Percentiles rank a stretch among this genome's conserved stretches.
These are phyloP conservation scores for Celoporthe dispersa DNA, from an alignment of 2,329 filamentous ascomycete species.

Conservation along the genomic window DNA sequence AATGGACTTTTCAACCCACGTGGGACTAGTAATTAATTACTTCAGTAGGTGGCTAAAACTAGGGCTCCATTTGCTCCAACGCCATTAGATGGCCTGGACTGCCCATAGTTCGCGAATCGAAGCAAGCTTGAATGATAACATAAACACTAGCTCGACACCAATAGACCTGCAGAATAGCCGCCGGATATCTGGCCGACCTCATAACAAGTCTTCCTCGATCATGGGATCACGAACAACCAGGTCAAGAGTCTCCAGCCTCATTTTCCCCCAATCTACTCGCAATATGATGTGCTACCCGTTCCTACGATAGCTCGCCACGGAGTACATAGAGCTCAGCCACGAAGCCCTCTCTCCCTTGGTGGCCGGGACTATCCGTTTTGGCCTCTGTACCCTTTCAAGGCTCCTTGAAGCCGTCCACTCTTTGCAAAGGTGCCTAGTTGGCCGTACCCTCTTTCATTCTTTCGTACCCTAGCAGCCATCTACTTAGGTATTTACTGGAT, in stretches of 20 bases:
- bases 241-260: background rate
- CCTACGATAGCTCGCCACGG: background rate
- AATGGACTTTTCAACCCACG: background rate
- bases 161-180: background rate
- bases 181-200: background rate
- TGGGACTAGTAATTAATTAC: background rate
- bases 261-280: background rate
- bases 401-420: constrained; percentile 1
- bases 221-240: background rate
- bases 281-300: background rate
- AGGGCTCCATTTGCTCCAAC: background rate
- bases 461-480: background rate
- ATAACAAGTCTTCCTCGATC: background rate
- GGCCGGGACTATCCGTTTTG: background rate
- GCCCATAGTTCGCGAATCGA: background rate
- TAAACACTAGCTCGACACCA: background rate
- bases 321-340: background rate
- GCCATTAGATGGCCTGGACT: background rate
- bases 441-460: background rate
- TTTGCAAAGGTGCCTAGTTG: background rate
- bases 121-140: constrained; percentile 1
- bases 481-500: background rate
- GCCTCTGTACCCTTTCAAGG: background rate
- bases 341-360: background rate
- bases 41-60: background rate